These are phyloP conservation scores for Saccharomyces hybrid DNA, from an alignment of 1,139 yeast genomes.

Conservation along the genomic window DNA sequence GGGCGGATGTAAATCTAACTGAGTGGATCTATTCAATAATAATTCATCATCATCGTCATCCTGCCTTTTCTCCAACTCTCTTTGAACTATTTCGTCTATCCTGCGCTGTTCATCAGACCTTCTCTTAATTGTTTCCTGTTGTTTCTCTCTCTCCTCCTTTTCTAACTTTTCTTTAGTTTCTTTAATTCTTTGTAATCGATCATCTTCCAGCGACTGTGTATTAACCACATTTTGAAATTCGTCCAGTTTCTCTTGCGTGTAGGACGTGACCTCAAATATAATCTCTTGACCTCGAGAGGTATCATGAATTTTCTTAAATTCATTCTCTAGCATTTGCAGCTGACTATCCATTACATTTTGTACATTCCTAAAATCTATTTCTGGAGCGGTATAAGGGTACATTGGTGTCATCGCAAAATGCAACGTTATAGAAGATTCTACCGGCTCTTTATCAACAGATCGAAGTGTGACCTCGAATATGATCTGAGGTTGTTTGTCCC, in stretches of 20 bases:
- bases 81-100: conserved; percentile 33
- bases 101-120: conserved; percentile 29
- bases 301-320: conserved; percentile 43
- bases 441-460: conserved; percentile 44
- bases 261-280: conserved; percentile 66
- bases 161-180: conserved; percentile 52
- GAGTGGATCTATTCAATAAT: conserved; percentile 21
- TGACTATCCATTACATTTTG: conserved; percentile 60
- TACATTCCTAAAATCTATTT: conserved; percentile 51
- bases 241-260: conserved; percentile 66
- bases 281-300: conserved; percentile 71
- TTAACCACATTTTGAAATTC: conserved; percentile 52
- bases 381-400: conserved; percentile 75
- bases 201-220: conserved; percentile 75
- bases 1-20: conserved; percentile 34
- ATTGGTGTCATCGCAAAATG: conserved; percentile 76
- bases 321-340: conserved; percentile 40
- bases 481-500: conserved; percentile 79
- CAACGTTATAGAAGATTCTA: conserved; percentile 45
- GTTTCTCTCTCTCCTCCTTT: conserved; percentile 50
- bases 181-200: conserved; percentile 57
- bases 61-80: conserved; percentile 34
- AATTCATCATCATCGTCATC: conserved; percentile 13
- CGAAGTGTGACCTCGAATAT: conserved; percentile 61
- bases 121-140: conserved; percentile 38